Conservation (phyloP, 73 alveolate genomes). For the Tetrahymena thermophila region DNA sequence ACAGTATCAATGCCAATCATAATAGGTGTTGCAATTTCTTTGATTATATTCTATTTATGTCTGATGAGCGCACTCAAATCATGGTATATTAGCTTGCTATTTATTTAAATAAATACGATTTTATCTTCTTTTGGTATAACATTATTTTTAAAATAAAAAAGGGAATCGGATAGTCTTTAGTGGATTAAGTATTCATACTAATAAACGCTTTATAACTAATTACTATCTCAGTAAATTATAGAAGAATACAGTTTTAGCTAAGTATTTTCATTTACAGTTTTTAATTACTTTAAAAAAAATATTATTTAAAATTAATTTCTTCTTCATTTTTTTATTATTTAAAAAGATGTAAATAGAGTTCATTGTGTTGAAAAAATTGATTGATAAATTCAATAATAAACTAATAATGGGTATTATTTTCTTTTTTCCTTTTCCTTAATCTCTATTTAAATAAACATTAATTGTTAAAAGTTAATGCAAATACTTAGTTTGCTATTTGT, state of each 20-base stretch:
- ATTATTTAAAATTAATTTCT: too few relatives aligned
- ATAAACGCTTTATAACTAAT: neutral
- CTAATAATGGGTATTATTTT: neutral
- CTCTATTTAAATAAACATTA: too few relatives aligned
- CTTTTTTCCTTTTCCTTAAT: too few relatives aligned
- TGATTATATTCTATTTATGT: neutral
- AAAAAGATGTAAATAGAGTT: neutral
- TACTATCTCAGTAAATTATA: neutral
- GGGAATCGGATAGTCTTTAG: neutral
- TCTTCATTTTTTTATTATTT: too few relatives aligned
- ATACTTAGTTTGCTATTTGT: neutral
- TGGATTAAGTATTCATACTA: neutral
- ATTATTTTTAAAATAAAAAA: too few relatives aligned
- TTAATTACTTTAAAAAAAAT: too few relatives aligned
- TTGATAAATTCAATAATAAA: neutral
- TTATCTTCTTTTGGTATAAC: too few relatives aligned
- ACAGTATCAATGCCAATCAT: neutral
- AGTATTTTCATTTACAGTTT: neutral
- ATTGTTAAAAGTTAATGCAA: neutral
- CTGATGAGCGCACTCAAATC: neutral
- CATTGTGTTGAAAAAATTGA: neutral
- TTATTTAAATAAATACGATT: too few relatives aligned
- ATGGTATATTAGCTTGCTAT: neutral
- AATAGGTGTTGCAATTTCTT: neutral
- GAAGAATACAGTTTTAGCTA: neutral